phyloP scores from a whole-genome alignment of 2,329 filamentous ascomycete genomes.

The Rosellinia necatrix region DNA sequence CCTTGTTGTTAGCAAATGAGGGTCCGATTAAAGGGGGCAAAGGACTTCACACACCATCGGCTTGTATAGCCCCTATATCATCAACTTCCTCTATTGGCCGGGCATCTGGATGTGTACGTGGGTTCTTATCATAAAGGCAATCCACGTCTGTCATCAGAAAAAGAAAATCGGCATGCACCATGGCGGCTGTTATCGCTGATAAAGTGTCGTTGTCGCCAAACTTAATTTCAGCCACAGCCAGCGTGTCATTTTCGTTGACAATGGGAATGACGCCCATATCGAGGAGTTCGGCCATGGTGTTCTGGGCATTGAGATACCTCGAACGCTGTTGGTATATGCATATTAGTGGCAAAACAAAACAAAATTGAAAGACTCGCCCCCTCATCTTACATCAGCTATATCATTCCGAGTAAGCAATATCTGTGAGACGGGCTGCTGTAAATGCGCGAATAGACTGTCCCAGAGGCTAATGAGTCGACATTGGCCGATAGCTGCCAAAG shows the following conservation, averaged over 20 bases:
- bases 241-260: constrained; percentile 97
- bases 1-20: not conserved
- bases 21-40: not conserved
- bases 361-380: too few relatives aligned
- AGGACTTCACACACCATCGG: constrained; percentile 64
- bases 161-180: constrained; percentile 95
- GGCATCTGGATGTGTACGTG: constrained; percentile 81
- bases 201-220: constrained; percentile 99
- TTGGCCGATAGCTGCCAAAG: constrained; percentile 93
- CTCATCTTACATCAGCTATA: constrained; percentile 82
- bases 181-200: constrained; percentile 93
- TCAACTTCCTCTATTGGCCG: constrained; percentile 90
- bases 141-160: constrained; percentile 99
- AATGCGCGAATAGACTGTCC: constrained; percentile 88
- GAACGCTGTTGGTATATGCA: constrained; percentile 65
- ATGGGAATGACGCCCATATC: constrained; percentile 97
- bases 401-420: constrained; percentile 94
- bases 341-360: too few relatives aligned
- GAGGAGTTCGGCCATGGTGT: constrained; percentile 86
- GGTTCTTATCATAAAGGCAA: constrained; percentile 96
- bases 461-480: constrained; percentile 93
- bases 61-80: constrained; percentile 80
- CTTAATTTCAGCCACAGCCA: constrained; percentile 97
- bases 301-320: constrained; percentile 95
- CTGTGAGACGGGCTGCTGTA: constrained; percentile 90